Percentiles rank a stretch among this genome's conserved stretches.
Evolutionary conservation across 805 yeast species (phyloP).

Genomic region (Yarrowia sp.): DNA sequence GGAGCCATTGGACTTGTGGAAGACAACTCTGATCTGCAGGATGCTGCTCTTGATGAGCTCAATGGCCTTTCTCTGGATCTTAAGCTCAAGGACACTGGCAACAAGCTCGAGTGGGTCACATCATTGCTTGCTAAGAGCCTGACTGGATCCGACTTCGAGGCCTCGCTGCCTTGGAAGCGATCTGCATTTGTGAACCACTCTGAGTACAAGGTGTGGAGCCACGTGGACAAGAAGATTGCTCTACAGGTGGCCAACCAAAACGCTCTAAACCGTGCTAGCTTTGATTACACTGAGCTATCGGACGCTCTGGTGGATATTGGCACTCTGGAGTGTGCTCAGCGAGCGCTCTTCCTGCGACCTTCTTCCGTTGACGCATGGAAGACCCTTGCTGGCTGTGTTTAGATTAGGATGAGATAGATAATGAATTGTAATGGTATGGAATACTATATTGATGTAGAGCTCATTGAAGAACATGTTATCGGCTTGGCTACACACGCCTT

Average conservation of each 20-base stretch:
- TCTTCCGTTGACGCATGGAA: slow-evolving; percentile 53
- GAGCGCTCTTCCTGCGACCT: slow-evolving; percentile 73
- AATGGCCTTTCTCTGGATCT: slow-evolving; percentile 49
- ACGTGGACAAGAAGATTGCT: slow-evolving; percentile 63
- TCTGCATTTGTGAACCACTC: slow-evolving; percentile 78
- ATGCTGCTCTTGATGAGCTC: slow-evolving; percentile 72
- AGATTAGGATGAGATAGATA: neutral
- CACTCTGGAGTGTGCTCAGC: slow-evolving; percentile 62
- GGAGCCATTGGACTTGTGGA: slow-evolving; percentile 80
- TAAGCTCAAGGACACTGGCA: slow-evolving; percentile 55
- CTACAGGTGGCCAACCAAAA: slow-evolving; percentile 60
- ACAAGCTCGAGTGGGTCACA: slow-evolving; percentile 65
- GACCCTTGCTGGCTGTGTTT: slow-evolving; percentile 35
- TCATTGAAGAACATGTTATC: too few species aligned
- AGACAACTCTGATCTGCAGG: slow-evolving; percentile 61
- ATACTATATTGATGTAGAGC: too few species aligned
- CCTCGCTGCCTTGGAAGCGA: slow-evolving; percentile 62
- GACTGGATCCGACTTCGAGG: slow-evolving; percentile 33
- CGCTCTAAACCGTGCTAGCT: slow-evolving; percentile 51
- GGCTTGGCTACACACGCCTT: too few species aligned
- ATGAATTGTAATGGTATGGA: neutral
- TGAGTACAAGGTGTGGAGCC: slow-evolving; percentile 71
- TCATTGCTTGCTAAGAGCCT: slow-evolving; percentile 59
- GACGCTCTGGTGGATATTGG: slow-evolving; percentile 57
- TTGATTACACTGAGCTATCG: slow-evolving; percentile 61